Evolutionary conservation across 2,329 filamentous ascomycete species (phyloP), one percentile per base, ranked within the genome.

Genomic region (Juglanconis oblonga): DNA sequence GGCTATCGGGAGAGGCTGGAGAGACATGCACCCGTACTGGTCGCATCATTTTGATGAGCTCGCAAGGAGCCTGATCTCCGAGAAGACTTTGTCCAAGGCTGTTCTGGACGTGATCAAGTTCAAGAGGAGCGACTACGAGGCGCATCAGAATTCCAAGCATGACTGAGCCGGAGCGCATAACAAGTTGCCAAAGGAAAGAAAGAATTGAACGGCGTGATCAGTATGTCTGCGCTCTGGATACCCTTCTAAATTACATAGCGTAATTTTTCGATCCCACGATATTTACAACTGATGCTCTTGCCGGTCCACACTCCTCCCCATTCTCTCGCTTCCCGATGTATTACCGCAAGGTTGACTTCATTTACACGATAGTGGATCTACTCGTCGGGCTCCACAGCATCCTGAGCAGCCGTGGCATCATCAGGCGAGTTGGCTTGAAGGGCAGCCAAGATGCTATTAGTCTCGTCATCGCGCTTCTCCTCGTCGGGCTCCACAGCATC

Each of bases 11-110:
- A 47, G 64, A 33, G 62, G 65, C 8, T 65, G 65, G 65, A 61
- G 64, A 54, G 66, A 70, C 11, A 51, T 72, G 49, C 64, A 59
- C n/a, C 64, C 69, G 3, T 66, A 64, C 47, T 70, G 68, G 69
- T n/a, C 63, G 53, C 68, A 70, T 53, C 67, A 67, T 35, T 38
- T 69, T 8, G 57, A 63, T 31, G 3, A 14, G 4, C 42, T 35
- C 17, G 31, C 54, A 7, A 4, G 62, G n/a, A 31, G 29, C 8
- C 11, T 60, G 29, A 13, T 66, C 3, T 54, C 61, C 2, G 62
- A 65, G 36, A 52, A 58, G 9, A 5, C 32, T 53, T 51, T 48
- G 51, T 55, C 50, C 2, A 55, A 42, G n/a, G 33, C 24, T 3
- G 24, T 52, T 5, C 24, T 32, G 3, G 33, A 48, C 14, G 5